phyloP scores from a whole-genome alignment of 2,329 filamentous ascomycete genomes.

The Ophiognomonia clavigignenti-juglandacearum region DNA sequence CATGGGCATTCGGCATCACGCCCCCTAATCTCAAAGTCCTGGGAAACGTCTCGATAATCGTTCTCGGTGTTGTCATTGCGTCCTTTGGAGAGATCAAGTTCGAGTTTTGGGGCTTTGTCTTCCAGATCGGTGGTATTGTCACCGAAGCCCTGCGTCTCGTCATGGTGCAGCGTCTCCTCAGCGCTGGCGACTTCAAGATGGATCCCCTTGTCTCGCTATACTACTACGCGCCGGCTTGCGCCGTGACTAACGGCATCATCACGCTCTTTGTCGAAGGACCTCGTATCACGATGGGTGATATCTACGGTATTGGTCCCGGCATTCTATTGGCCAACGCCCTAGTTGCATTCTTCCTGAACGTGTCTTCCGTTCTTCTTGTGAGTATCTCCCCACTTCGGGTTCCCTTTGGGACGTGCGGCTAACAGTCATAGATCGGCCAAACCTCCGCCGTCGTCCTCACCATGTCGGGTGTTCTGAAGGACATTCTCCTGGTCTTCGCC shows the following conservation, averaged over 20 bases:
- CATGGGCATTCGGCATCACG: constrained; percentile 76
- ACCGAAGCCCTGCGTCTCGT: constrained; percentile 74
- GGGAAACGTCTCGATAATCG: constrained; percentile 84
- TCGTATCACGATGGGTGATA: constrained; percentile 57
- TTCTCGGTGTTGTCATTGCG: constrained; percentile 84
- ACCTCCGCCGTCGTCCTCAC: constrained; percentile 71
- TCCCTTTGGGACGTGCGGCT: background rate
- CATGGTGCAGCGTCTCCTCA: constrained; percentile 72
- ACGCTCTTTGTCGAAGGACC: constrained; percentile 67
- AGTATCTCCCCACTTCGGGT: constrained; percentile 27
- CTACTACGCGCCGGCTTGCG: constrained; percentile 77
- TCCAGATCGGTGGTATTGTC: constrained; percentile 67
- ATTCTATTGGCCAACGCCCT: constrained; percentile 67
- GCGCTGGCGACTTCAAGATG: constrained; percentile 78
- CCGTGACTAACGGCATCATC: constrained; percentile 69
- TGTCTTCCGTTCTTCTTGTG: constrained; percentile 76
- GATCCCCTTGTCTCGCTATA: constrained; percentile 77
- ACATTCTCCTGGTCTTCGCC: constrained; percentile 64
- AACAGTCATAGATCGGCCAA: constrained; percentile 51
- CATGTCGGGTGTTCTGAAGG: constrained; percentile 67
- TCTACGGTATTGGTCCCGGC: constrained; percentile 63
- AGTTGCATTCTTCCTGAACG: constrained; percentile 70
- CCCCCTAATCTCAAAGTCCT: constrained; percentile 77
- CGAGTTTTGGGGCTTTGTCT: constrained; percentile 67
- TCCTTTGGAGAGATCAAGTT: constrained; percentile 91